phyloP scores from a whole-genome alignment of 2,329 filamentous ascomycete species.

The Alternaria longipes region DNA sequence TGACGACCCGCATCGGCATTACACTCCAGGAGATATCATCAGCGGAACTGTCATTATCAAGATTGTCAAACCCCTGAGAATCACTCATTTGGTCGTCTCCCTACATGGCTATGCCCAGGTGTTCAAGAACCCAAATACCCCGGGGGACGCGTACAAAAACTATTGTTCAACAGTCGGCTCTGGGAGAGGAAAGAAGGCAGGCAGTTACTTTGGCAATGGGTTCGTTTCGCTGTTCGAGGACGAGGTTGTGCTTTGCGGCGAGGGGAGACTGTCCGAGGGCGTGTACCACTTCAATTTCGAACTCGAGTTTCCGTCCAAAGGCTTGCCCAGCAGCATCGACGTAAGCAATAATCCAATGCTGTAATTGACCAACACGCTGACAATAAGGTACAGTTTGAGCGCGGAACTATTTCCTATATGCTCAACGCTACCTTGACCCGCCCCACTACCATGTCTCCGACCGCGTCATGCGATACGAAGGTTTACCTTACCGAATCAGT shows the following conservation, averaged over 20 bases:
- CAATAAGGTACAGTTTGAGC: conserved; percentile 77
- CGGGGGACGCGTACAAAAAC: conserved; percentile 62
- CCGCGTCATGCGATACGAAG: conserved; percentile 80
- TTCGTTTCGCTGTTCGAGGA: conserved; percentile 85
- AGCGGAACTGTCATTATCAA: conserved; percentile 76
- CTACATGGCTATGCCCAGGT: conserved; percentile 83
- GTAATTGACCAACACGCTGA: conserved; percentile 28
- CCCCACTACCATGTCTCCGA: conserved; percentile 84
- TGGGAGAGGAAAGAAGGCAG: conserved; percentile 62
- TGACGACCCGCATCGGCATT: conserved; percentile 79
- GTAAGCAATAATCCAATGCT: conserved; percentile 62
- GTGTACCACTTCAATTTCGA: conserved; percentile 84
- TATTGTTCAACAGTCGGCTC: conserved; percentile 61
- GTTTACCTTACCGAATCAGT: conserved; percentile 82
- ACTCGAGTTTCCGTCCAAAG: conserved; percentile 72
- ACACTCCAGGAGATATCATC: conserved; percentile 77
- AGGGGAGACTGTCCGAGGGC: conserved; percentile 76
- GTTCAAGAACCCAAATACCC: conserved; percentile 73
- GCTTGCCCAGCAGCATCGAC: conserved; percentile 90
- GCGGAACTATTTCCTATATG: conserved; percentile 91
- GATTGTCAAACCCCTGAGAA: conserved; percentile 75
- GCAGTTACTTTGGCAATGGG: conserved; percentile 75
- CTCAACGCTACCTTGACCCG: conserved; percentile 89
- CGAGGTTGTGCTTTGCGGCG: conserved; percentile 80
- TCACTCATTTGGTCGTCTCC: conserved; percentile 81